Conservation (phyloP, 2,329 filamentous ascomycete genomes). For the Aquanectria penicillioides region DNA sequence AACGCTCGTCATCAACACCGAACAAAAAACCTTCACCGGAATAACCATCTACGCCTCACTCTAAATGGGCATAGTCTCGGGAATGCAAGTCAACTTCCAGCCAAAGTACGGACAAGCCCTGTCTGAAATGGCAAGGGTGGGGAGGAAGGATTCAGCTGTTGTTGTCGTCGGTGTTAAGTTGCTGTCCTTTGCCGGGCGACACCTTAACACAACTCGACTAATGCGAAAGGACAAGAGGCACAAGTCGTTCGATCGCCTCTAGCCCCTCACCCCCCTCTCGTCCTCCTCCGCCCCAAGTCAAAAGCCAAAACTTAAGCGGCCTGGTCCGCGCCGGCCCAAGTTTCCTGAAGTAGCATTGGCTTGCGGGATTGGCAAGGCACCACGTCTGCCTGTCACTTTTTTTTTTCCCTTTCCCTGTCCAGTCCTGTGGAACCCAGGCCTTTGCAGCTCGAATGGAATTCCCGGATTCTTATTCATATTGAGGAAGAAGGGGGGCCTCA, state of each 20-base stretch:
- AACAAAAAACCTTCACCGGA: conserved; percentile 8
- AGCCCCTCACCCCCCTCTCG: not conserved
- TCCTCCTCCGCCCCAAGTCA: not conserved
- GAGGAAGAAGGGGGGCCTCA: not conserved
- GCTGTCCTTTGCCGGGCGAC: conserved; percentile 2
- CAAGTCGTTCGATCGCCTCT: conserved; percentile 14
- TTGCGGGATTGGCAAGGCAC: conserved; percentile 19
- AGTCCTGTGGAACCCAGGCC: conserved; percentile 19
- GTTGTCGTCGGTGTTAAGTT: not conserved
- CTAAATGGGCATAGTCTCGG: conserved; percentile 19
- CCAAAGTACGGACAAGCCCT: conserved; percentile 5
- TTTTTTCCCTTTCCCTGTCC: too few species aligned
- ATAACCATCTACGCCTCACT: not conserved
- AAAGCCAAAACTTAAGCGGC: not conserved
- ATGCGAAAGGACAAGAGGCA: not conserved
- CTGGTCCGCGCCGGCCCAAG: conserved; percentile 9
- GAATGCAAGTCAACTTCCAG: conserved; percentile 19
- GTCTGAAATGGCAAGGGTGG: too few species aligned
- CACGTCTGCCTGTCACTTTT: conserved; percentile 11
- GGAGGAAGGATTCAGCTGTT: too few species aligned
- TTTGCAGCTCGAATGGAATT: conserved; percentile 7
- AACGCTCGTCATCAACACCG: too few species aligned
- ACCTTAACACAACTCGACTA: conserved; percentile 7
- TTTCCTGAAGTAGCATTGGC: conserved; percentile 19
- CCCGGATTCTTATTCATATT: not conserved